Evolutionary conservation across 2,329 filamentous ascomycete species (phyloP).

Genomic region (Albophoma yamanashiensis): DNA sequence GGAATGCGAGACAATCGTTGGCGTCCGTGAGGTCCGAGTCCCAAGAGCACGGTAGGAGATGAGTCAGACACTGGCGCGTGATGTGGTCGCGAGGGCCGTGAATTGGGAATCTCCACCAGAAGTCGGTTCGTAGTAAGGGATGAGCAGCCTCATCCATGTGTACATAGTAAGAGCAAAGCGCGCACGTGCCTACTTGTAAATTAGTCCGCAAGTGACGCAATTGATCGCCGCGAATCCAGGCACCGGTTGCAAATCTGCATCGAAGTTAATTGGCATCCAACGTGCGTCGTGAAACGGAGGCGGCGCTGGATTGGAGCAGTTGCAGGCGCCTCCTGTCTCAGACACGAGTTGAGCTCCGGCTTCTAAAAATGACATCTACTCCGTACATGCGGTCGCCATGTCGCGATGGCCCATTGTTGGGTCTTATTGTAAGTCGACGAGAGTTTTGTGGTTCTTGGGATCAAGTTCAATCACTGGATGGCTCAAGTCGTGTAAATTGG

Average conservation of each 20-base stretch:
- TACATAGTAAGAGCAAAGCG: background rate
- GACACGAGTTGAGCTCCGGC: background rate
- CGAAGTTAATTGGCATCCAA: background rate
- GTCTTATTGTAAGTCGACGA: no score
- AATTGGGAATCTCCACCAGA: background rate
- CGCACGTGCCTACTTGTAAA: background rate
- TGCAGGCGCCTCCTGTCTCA: background rate
- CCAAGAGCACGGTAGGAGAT: background rate
- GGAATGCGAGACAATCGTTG: slow-evolving; percentile 9
- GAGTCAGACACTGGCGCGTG: background rate
- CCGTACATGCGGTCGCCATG: background rate
- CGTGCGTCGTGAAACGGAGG: background rate
- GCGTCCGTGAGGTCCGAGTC: background rate
- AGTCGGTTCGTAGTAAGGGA: background rate
- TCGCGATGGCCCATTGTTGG: no score
- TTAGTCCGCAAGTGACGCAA: background rate
- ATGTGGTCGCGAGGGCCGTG: background rate
- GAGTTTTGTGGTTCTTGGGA: no score
- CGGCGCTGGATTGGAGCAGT: background rate
- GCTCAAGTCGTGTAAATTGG: background rate
- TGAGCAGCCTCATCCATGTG: background rate
- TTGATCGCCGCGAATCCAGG: background rate
- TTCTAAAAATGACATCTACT: background rate
- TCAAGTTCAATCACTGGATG: no score
- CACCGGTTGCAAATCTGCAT: background rate